Conservation (phyloP, 2,329 filamentous ascomycete species). For the Colletotrichum falcatum region DNA sequence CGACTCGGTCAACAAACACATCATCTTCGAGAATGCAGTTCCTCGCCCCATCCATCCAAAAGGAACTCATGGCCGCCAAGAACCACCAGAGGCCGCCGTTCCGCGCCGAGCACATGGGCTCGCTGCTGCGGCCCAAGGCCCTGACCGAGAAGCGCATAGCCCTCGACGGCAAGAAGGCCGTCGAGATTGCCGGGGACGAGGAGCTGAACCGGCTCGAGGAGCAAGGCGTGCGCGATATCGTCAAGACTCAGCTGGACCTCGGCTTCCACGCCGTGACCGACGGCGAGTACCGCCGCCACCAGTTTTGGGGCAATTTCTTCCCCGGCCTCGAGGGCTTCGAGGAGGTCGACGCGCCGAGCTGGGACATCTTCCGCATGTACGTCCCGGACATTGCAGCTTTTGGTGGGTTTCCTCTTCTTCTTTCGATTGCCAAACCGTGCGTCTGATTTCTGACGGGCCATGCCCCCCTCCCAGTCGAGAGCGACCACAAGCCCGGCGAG, state of each 20-base stretch:
- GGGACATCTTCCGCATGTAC: slow-evolving; percentile 54
- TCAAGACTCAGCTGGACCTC: slow-evolving; percentile 75
- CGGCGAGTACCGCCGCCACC: slow-evolving; percentile 70
- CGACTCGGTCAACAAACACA: too few relatives aligned
- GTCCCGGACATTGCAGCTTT: slow-evolving; percentile 57
- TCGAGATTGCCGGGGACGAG: slow-evolving; percentile 56
- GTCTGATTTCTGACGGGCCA: slow-evolving; percentile 3
- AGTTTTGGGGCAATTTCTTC: slow-evolving; percentile 51
- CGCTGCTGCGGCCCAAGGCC: slow-evolving; percentile 73
- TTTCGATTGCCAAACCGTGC: not conserved
- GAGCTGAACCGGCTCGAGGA: slow-evolving; percentile 72
- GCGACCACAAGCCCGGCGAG: slow-evolving; percentile 60
- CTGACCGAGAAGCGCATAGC: slow-evolving; percentile 49
- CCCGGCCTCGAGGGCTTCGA: slow-evolving; percentile 57
- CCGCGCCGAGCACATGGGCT: slow-evolving; percentile 82
- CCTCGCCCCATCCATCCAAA: not conserved
- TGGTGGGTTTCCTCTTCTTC: slow-evolving; percentile 44
- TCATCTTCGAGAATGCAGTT: slow-evolving; percentile 11
- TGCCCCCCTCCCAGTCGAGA: slow-evolving; percentile 49
- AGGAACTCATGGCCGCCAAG: slow-evolving; percentile 28
- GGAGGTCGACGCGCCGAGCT: slow-evolving; percentile 49
- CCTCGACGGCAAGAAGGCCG: slow-evolving; percentile 46
- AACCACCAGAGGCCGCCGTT: slow-evolving; percentile 63
- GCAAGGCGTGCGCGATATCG: slow-evolving; percentile 73
- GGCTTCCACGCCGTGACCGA: slow-evolving; percentile 76